Evolutionary conservation across 257 asterid genomes (phyloP).

Genomic region (Nicotiana benthamiana): DNA sequence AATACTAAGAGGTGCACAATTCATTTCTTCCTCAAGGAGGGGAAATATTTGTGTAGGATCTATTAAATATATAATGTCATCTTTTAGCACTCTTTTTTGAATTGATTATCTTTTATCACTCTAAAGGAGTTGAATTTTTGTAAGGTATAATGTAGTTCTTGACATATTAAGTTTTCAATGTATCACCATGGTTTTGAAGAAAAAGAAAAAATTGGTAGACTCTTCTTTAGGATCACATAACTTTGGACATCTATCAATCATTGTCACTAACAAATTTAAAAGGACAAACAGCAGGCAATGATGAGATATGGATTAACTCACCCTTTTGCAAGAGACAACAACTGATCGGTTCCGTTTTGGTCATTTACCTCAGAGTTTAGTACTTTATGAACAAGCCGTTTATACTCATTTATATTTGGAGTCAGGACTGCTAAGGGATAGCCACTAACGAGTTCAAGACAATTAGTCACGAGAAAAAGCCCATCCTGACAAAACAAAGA

Average conservation of each 20-base stretch:
- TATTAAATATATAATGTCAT: not conserved
- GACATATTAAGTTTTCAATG: not conserved
- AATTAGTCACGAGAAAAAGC: constrained; percentile 76
- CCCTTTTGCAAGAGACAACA: constrained; percentile 79
- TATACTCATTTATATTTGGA: constrained; percentile 88
- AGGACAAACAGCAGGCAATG: not conserved
- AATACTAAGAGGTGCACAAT: not conserved
- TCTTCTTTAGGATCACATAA: not conserved
- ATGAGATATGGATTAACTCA: constrained; percentile 9
- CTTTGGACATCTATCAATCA: not conserved
- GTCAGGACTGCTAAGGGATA: constrained; percentile 93
- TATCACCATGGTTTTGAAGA: not conserved
- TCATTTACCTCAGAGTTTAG: constrained; percentile 61
- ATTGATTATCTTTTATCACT: no score
- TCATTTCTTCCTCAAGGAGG: not conserved
- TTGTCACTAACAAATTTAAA: not conserved
- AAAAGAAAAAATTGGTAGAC: not conserved
- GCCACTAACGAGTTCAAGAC: constrained; percentile 64
- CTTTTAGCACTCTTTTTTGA: not conserved
- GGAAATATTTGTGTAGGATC: not conserved
- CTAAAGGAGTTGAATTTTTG: not conserved
- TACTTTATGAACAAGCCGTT: constrained; percentile 80
- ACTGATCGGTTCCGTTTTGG: constrained; percentile 59
- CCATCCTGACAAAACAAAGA: constrained; percentile 65
- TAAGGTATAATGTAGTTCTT: not conserved